phyloP scores from a whole-genome alignment of 306 rosid genomes.

The Alnus rubra region DNA sequence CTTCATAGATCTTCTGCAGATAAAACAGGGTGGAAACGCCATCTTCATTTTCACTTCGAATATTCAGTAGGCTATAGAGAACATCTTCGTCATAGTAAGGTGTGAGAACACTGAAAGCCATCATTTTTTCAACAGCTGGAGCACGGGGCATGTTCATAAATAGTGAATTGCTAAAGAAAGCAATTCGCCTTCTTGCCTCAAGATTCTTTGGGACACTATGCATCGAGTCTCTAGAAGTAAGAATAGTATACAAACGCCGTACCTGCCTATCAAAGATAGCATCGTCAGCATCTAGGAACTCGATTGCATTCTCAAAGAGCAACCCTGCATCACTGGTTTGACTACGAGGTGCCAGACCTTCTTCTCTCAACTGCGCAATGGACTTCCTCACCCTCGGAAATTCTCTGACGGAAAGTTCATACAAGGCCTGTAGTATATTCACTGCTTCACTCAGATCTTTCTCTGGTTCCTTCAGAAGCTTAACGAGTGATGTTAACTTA shows the following conservation, averaged over 20 bases:
- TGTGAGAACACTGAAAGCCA: slow-evolving; percentile 86
- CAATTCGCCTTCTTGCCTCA: slow-evolving; percentile 82
- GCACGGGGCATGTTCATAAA: slow-evolving; percentile 98
- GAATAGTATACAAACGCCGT: slow-evolving; percentile 75
- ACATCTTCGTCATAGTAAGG: slow-evolving; percentile 96
- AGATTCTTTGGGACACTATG: slow-evolving; percentile 73
- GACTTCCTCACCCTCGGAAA: slow-evolving; percentile 62
- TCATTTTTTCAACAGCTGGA: slow-evolving; percentile 81
- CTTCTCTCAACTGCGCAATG: slow-evolving; percentile 41
- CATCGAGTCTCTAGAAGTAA: slow-evolving; percentile 86
- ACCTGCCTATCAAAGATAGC: slow-evolving; percentile 55
- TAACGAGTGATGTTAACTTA: slow-evolving; percentile 64
- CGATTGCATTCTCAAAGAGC: slow-evolving; percentile 70
- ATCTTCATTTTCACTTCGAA: slow-evolving; percentile 80
- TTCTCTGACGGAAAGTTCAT: slow-evolving; percentile 70
- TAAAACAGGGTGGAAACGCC: slow-evolving; percentile 84
- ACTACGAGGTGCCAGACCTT: slow-evolving; percentile 58
- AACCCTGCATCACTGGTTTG: slow-evolving; percentile 48
- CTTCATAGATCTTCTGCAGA: slow-evolving; percentile 87
- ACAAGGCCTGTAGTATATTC: slow-evolving; percentile 76
- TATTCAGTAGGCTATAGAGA: slow-evolving; percentile 55
- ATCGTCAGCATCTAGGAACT: slow-evolving; percentile 65
- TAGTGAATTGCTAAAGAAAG: slow-evolving; percentile 91
- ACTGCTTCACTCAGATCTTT: slow-evolving; percentile 55
- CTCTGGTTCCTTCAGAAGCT: slow-evolving; percentile 50